Evolutionary conservation across 441 rosid genomes (phyloP).

Genomic region (Hypseocharis bilobata): DNA sequence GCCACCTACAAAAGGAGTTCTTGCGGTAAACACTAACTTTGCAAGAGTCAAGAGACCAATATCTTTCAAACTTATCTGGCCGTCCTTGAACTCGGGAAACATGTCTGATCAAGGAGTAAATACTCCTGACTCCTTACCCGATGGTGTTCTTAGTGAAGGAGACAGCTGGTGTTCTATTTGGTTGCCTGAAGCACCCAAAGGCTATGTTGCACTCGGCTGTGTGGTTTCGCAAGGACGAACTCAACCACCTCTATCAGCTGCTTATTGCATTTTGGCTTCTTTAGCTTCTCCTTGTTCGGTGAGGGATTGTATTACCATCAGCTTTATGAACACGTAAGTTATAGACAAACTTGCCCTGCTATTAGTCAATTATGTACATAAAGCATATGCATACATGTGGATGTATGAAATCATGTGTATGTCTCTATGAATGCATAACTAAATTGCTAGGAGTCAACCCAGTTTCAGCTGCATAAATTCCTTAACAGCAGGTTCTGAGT

Average conservation of each 20-base stretch:
- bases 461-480: neutral
- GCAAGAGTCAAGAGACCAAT: constrained; percentile 72
- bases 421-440: no score
- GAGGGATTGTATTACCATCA: constrained; percentile 72
- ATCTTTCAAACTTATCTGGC: constrained; percentile 73
- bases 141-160: constrained; percentile 23
- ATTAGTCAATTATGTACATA: neutral
- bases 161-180: constrained; percentile 56
- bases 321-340: constrained; percentile 52
- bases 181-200: constrained; percentile 90
- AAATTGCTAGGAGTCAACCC: neutral
- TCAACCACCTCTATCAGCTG: constrained; percentile 65
- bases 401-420: no score
- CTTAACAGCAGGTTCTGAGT: neutral
- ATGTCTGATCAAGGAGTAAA: constrained; percentile 30
- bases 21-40: constrained; percentile 71
- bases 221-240: constrained; percentile 61
- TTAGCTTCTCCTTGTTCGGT: constrained; percentile 75
- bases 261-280: constrained; percentile 66
- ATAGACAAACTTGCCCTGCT: constrained; percentile 13
- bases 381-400: neutral
- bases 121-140: constrained; percentile 18
- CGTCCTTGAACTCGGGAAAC: constrained; percentile 37
- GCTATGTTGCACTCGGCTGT: constrained; percentile 83
- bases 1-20: constrained; percentile 90